A percentile compares a stretch with the other conserved stretches of the same genome.
Evolutionary conservation across 257 asterid genomes (phyloP).

Genomic region (Phtheirospermum japonicum): DNA sequence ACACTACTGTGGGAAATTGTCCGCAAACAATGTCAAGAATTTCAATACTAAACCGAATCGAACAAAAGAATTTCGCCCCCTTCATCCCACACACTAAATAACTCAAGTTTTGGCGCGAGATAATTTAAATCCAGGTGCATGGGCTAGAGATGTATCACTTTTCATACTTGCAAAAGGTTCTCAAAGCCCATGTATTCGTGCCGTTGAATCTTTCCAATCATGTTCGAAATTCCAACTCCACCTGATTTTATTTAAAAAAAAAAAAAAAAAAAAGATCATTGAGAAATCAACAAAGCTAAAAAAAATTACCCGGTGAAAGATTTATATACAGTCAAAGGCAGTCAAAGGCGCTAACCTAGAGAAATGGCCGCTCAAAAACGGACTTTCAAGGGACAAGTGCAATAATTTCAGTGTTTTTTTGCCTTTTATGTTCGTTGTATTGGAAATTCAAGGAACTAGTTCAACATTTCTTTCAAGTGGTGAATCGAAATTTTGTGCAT

Average conservation of each 20-base stretch:
- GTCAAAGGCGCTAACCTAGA: too few species aligned
- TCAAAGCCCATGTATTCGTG: conserved; percentile 94
- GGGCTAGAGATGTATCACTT: conserved; percentile 9
- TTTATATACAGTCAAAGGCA: not conserved
- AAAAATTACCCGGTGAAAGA: too few species aligned
- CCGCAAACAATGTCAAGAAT: conserved; percentile 14
- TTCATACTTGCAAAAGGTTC: conserved; percentile 77
- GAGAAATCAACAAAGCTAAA: conserved; percentile 4
- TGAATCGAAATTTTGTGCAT: too few species aligned
- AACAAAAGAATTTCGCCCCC: conserved; percentile 18
- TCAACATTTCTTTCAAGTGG: too few species aligned
- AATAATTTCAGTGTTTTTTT: not conserved
- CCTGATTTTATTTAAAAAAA: conserved; percentile 42
- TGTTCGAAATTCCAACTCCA: conserved; percentile 90
- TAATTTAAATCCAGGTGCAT: not conserved
- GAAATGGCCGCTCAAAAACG: too few species aligned
- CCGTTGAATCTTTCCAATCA: conserved; percentile 72
- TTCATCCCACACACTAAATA: conserved; percentile 17
- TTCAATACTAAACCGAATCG: conserved; percentile 5
- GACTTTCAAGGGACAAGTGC: not conserved
- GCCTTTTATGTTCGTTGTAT: not conserved
- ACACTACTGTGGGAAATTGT: too few species aligned
- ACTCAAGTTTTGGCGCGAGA: conserved; percentile 3
- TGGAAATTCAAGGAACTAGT: too few species aligned
- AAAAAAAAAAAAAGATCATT: not conserved